These are phyloP conservation scores for Chaetothyriales sp. DNA, from an alignment of 2,329 filamentous ascomycete species.

Conservation along the genomic window DNA sequence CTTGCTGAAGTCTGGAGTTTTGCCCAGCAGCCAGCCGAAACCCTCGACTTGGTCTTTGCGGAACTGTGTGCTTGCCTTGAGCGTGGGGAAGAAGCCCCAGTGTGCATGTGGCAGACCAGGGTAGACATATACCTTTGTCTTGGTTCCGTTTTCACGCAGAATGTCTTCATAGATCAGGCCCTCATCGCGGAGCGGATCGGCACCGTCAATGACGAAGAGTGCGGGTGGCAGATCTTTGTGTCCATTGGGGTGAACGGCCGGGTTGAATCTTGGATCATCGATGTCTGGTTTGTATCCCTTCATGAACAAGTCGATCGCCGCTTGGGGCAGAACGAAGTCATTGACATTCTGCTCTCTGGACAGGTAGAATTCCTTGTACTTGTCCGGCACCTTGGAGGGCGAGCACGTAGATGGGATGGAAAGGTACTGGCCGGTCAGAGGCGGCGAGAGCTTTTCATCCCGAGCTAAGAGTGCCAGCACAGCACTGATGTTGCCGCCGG, in stretches of 20 bases:
- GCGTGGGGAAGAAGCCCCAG: constrained; percentile 19
- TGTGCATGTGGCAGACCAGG: constrained; percentile 22
- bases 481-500: constrained; percentile 26
- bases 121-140: constrained; percentile 20
- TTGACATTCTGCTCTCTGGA: constrained; percentile 29
- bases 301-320: constrained; percentile 18
- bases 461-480: constrained; percentile 24
- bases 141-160: constrained; percentile 16
- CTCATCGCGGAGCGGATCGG: constrained; percentile 4
- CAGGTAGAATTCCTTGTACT: constrained; percentile 22
- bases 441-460: constrained; percentile 24
- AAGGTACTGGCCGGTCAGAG: constrained; percentile 34
- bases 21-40: constrained; percentile 13
- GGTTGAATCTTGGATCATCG: constrained; percentile 9
- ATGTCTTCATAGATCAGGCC: constrained; percentile 17
- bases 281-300: constrained; percentile 12
- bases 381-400: constrained; percentile 21
- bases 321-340: constrained; percentile 23
- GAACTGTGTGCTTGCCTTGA: constrained; percentile 15
- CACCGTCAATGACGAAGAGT: constrained; percentile 5
- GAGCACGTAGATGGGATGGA: constrained; percentile 27
- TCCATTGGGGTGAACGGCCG: constrained; percentile 15
- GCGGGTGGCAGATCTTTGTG: constrained; percentile 18
- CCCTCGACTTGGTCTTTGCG: constrained; percentile 17
- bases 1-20: constrained; percentile 10